phyloP scores from a whole-genome alignment of 2,329 filamentous ascomycete genomes.

The Colletotrichum sp. region DNA sequence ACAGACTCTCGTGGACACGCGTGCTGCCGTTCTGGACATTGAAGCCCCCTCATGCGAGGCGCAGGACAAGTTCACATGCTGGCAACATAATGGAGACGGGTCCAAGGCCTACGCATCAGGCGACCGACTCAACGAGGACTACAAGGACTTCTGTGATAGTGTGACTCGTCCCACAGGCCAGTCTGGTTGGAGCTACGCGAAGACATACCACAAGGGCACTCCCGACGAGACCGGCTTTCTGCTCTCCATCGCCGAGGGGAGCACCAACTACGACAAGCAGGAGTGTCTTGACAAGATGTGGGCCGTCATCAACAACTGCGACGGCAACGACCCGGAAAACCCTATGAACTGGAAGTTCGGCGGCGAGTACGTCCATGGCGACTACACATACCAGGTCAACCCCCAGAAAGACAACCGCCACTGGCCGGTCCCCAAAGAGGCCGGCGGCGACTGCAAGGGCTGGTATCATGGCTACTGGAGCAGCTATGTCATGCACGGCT shows the following conservation, averaged over 20 bases:
- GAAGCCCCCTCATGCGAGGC: background rate
- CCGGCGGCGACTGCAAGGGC: slow-evolving; percentile 25
- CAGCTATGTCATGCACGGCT: slow-evolving; percentile 26
- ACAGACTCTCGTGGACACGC: background rate
- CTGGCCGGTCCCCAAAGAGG: slow-evolving; percentile 26
- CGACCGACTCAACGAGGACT: slow-evolving; percentile 27
- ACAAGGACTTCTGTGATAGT: slow-evolving; percentile 32
- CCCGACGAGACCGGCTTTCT: background rate
- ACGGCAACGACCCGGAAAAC: slow-evolving; percentile 29
- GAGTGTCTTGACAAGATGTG: slow-evolving; percentile 25
- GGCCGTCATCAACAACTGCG: slow-evolving; percentile 32
- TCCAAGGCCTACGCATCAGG: slow-evolving; percentile 25
- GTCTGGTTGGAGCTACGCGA: slow-evolving; percentile 3
- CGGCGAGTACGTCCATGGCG: slow-evolving; percentile 26
- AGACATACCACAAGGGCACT: background rate
- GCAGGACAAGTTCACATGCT: slow-evolving; percentile 30
- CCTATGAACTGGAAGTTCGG: slow-evolving; percentile 36
- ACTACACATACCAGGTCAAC: slow-evolving; percentile 30
- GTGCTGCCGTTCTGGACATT: background rate
- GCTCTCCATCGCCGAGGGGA: slow-evolving; percentile 16
- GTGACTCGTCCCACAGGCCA: slow-evolving; percentile 18
- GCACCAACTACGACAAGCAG: slow-evolving; percentile 17
- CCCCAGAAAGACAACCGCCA: slow-evolving; percentile 22
- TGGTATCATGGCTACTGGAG: slow-evolving; percentile 24
- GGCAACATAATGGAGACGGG: slow-evolving; percentile 24